Evolutionary conservation across 1,284 basidiomycete species (phyloP).

Genomic region (Agroathelia rolfsii): DNA sequence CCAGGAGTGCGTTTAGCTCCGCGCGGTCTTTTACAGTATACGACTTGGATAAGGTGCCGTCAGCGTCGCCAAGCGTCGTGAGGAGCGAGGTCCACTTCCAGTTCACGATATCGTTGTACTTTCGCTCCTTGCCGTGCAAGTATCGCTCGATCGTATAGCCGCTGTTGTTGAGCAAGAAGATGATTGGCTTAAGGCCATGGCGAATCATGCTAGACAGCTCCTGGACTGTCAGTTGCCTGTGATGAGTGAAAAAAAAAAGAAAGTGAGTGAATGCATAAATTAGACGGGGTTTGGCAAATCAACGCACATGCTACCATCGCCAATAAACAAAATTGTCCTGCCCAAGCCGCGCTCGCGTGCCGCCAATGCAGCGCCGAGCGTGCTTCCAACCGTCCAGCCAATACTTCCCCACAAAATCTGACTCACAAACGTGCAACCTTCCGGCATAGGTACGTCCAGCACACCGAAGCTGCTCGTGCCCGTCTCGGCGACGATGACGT

Average conservation of each 20-base stretch:
- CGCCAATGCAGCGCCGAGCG: constrained; percentile 71
- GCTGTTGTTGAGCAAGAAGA: constrained; percentile 84
- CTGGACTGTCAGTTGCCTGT: constrained; percentile 63
- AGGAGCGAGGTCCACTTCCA: constrained; percentile 65
- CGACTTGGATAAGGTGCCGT: constrained; percentile 49
- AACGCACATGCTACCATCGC: constrained; percentile 68
- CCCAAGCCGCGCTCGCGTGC: constrained; percentile 55
- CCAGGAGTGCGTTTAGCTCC: constrained; percentile 56
- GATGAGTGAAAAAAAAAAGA: constrained; percentile 3
- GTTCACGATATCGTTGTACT: constrained; percentile 66
- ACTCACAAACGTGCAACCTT: constrained; percentile 51
- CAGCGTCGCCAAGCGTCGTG: constrained; percentile 43
- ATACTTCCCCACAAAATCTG: constrained; percentile 86
- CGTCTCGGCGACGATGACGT: constrained; percentile 82
- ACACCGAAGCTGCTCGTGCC: constrained; percentile 72
- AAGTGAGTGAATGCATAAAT: not conserved
- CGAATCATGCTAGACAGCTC: constrained; percentile 75
- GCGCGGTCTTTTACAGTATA: constrained; percentile 56
- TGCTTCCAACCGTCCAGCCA: constrained; percentile 72
- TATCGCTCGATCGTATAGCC: constrained; percentile 85
- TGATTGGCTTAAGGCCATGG: constrained; percentile 59
- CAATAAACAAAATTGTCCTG: constrained; percentile 79
- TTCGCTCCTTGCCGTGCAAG: constrained; percentile 57
- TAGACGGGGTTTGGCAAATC: not conserved
- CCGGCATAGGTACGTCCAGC: constrained; percentile 68